These are phyloP conservation scores for Saksenaea oblongispora DNA, from an alignment of 371 early-diverging fungal species.

Conservation along the genomic window DNA sequence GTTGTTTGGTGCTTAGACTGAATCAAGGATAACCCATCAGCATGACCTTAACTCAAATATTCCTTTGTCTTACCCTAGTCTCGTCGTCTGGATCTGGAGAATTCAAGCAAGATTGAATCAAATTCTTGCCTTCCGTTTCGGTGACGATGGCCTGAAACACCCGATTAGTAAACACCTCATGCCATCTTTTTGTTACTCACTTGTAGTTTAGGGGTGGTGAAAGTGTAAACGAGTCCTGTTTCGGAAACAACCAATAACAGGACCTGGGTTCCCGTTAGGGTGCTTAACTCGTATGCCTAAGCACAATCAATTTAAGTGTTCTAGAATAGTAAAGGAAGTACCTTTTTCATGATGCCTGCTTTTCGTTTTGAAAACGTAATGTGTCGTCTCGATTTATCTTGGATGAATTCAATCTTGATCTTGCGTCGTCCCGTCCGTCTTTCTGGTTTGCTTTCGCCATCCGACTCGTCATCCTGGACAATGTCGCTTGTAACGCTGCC, in stretches of 20 bases:
- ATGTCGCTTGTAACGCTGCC: constrained; percentile 1
- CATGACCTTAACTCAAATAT: not conserved
- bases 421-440: constrained; percentile 75
- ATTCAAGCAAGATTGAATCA: constrained; percentile 94
- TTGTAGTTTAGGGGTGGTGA: constrained; percentile 94
- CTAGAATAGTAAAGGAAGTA: constrained; percentile 11
- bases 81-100: constrained; percentile 60
- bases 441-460: constrained; percentile 20
- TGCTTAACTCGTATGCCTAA: constrained; percentile 92
- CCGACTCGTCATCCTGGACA: constrained; percentile 15
- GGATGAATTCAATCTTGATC: constrained; percentile 96
- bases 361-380: constrained; percentile 98
- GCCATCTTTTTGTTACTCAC: not conserved
- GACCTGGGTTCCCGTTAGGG: constrained; percentile 96
- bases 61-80: not conserved
- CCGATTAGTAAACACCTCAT: not conserved
- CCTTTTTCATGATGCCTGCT: constrained; percentile 99
- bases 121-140: constrained; percentile 87
- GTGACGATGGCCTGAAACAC: constrained; percentile 77
- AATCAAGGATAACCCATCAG: not conserved
- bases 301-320: not conserved
- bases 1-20: not conserved
- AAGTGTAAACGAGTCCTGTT: constrained; percentile 97
- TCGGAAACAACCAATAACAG: constrained; percentile 93
- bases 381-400: constrained; percentile 91